Evolutionary conservation across 139 green algal species (phyloP).

Genomic region (Chlorella sorokiniana): DNA sequence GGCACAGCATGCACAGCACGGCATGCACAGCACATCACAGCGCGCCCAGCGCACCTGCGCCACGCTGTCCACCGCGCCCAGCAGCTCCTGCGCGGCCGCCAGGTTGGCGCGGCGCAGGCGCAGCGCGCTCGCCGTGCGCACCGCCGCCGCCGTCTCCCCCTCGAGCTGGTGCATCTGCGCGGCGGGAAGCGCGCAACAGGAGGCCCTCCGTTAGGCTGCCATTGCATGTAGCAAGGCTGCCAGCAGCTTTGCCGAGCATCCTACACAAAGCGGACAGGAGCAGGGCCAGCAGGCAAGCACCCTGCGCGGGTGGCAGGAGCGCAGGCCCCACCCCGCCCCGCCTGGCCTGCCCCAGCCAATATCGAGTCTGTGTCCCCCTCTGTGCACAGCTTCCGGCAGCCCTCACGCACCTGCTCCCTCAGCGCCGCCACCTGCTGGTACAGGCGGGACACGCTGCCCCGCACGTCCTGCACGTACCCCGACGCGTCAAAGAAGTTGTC

Average conservation of each 20-base stretch:
- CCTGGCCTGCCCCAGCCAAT: too few relatives aligned
- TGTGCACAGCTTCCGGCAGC: constrained; percentile 1
- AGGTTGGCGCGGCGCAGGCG: constrained; percentile 70
- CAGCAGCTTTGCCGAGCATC: not conserved
- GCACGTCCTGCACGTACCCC: constrained; percentile 74
- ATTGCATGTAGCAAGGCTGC: too few relatives aligned
- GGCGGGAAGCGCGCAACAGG: not conserved
- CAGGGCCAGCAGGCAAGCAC: too few relatives aligned
- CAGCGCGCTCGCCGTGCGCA: constrained; percentile 58
- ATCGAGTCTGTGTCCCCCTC: too few relatives aligned
- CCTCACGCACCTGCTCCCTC: constrained; percentile 23
- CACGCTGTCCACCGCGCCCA: constrained; percentile 1
- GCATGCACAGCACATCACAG: not conserved
- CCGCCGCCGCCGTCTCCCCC: constrained; percentile 59
- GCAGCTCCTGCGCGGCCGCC: constrained; percentile 31
- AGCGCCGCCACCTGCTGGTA: constrained; percentile 59
- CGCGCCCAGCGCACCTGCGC: not conserved
- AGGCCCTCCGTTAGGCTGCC: too few relatives aligned
- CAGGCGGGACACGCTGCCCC: constrained; percentile 48
- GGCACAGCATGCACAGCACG: not conserved
- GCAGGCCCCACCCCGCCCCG: too few relatives aligned
- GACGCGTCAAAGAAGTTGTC: constrained; percentile 77
- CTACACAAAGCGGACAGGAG: too few relatives aligned
- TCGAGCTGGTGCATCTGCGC: constrained; percentile 63
- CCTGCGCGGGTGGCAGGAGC: too few relatives aligned